A percentile compares a stretch with the other conserved stretches of the same genome.
Evolutionary conservation across 140 eudicot species (phyloP).

Genomic region (Cichorium intybus): DNA sequence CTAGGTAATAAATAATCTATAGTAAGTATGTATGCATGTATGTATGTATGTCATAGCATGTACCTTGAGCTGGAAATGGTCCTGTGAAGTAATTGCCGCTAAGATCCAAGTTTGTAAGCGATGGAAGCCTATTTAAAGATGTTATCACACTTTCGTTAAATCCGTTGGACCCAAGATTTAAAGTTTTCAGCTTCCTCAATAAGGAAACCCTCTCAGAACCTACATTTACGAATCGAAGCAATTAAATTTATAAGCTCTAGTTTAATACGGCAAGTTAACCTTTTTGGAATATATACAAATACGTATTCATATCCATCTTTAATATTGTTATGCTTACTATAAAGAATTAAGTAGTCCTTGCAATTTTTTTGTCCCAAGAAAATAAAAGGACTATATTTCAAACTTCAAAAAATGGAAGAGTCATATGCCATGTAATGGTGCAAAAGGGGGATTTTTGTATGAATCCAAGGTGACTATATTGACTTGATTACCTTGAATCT

Average conservation of each 20-base stretch:
- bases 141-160: background rate
- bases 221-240: no score
- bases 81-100: background rate
- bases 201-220: background rate
- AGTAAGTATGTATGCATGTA: no score
- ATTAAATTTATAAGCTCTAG: background rate
- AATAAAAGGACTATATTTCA: no score
- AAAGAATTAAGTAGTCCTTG: no score
- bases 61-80: background rate
- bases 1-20: background rate
- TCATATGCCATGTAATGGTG: no score
- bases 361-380: no score
- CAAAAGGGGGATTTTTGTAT: no score
- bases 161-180: background rate
- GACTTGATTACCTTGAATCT: no score
- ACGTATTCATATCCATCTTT: background rate
- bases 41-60: background rate
- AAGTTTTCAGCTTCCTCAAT: background rate
- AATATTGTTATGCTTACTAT: background rate
- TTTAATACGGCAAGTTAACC: background rate
- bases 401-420: no score
- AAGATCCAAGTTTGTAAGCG: background rate
- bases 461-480: no score
- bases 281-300: background rate
- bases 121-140: background rate